Conservation (phyloP, 192 early-diverging fungal genomes). For the Coemansia sp. region DNA sequence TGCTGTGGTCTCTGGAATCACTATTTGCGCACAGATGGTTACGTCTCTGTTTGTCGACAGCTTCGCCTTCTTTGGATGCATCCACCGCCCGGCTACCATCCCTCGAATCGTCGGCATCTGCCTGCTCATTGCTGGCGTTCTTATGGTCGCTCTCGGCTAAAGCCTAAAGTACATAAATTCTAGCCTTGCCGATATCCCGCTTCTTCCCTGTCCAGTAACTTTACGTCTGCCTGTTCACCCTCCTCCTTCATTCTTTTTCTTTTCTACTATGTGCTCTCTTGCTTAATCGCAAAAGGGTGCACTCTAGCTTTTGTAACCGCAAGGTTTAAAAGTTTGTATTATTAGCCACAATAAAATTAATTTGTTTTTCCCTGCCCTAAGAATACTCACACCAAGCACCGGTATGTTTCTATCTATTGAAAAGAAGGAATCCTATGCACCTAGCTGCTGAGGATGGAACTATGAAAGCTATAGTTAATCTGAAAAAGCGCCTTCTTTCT, state of each 20-base stretch:
- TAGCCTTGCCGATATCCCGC: too few species aligned
- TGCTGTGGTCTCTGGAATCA: constrained; percentile 45
- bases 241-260: too few species aligned
- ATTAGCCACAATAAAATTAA: constrained; percentile 12
- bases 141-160: constrained; percentile 47
- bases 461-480: background rate
- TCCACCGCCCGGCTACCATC: constrained; percentile 29
- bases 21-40: constrained; percentile 50
- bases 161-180: background rate
- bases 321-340: too few species aligned
- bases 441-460: too few species aligned
- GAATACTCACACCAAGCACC: too few species aligned
- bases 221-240: background rate
- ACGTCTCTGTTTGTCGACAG: constrained; percentile 42
- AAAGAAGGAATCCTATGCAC: background rate
- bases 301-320: too few species aligned
- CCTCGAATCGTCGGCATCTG: constrained; percentile 23
- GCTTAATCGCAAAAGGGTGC: too few species aligned
- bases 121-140: constrained; percentile 45
- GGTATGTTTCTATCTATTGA: constrained; percentile 1
- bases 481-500: too few species aligned
- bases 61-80: constrained; percentile 46
- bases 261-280: background rate
- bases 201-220: too few species aligned
- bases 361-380: too few species aligned